Conservation (phyloP, 1,284 basidiomycete species). For the Boletus smithii region DNA sequence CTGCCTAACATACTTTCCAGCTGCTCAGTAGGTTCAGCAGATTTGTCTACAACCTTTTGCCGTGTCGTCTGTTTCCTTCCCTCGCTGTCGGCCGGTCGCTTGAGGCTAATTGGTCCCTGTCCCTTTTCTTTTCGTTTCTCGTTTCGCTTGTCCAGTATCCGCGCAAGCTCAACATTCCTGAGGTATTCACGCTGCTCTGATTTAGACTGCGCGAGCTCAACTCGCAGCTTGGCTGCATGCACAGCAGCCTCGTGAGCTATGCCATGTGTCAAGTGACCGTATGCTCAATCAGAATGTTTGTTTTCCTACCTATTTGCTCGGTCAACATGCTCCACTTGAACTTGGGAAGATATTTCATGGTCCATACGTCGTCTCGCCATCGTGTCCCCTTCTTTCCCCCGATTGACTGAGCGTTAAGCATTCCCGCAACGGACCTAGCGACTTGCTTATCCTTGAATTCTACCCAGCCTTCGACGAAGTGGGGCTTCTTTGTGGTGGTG, state of each 20-base stretch:
- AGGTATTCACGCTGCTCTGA: slow-evolving; percentile 93
- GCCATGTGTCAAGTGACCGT: slow-evolving; percentile 10
- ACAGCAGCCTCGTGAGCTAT: slow-evolving; percentile 91
- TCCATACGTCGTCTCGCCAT: slow-evolving; percentile 98
- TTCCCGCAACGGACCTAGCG: slow-evolving; percentile 86
- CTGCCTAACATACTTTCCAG: slow-evolving; percentile 51
- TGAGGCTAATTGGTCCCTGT: slow-evolving; percentile 36
- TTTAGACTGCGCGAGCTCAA: slow-evolving; percentile 86
- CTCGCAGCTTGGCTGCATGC: slow-evolving; percentile 83
- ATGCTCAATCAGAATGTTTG: slow-evolving; percentile 1
- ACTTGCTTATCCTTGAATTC: slow-evolving; percentile 94
- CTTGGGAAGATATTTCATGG: slow-evolving; percentile 96
- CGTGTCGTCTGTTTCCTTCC: slow-evolving; percentile 25
- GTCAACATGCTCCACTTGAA: slow-evolving; percentile 99
- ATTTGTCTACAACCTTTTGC: slow-evolving; percentile 15
- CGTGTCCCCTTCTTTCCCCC: slow-evolving; percentile 90
- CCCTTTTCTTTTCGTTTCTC: slow-evolving; percentile 64
- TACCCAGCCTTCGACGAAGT: slow-evolving; percentile 97
- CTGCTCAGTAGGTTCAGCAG: slow-evolving; percentile 29
- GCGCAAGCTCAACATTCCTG: slow-evolving; percentile 90
- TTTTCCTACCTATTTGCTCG: slow-evolving; percentile 89
- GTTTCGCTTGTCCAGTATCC: slow-evolving; percentile 84
- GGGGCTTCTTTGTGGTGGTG: slow-evolving; percentile 76
- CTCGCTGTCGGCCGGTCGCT: slow-evolving; percentile 29
- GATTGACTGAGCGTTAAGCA: slow-evolving; percentile 95